A percentile compares a stretch with the other conserved stretches of the same genome.
phyloP scores from a whole-genome alignment of 306 rosid species.

The Sesbania bispinosa region DNA sequence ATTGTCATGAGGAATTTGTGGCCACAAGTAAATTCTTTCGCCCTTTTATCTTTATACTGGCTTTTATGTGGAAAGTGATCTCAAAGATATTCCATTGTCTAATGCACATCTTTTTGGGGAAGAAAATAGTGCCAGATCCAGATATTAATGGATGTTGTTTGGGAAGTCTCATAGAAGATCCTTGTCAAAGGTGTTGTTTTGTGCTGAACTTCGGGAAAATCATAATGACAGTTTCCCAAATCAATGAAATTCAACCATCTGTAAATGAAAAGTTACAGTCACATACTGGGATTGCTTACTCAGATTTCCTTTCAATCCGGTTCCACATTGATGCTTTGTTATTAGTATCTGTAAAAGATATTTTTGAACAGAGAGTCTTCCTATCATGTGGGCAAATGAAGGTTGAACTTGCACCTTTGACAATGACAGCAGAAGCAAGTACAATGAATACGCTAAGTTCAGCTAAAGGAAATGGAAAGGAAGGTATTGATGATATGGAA shows the following conservation, averaged over 20 bases:
- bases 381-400: slow-evolving; percentile 71
- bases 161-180: slow-evolving; percentile 34
- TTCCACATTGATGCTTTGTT: slow-evolving; percentile 49
- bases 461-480: slow-evolving; percentile 35
- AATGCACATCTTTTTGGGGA: slow-evolving; percentile 19
- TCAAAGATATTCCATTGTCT: slow-evolving; percentile 33
- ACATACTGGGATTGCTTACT: slow-evolving; percentile 44
- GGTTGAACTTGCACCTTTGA: slow-evolving; percentile 46
- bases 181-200: slow-evolving; percentile 42
- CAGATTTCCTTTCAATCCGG: slow-evolving; percentile 40
- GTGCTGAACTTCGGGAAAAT: slow-evolving; percentile 62
- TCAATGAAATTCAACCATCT: slow-evolving; percentile 48
- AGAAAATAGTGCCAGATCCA: slow-evolving; percentile 36
- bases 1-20: slow-evolving; percentile 22
- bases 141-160: slow-evolving; percentile 31
- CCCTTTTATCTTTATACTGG: slow-evolving; percentile 34
- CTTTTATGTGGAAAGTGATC: slow-evolving; percentile 46
- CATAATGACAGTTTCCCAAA: slow-evolving; percentile 42
- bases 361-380: slow-evolving; percentile 59
- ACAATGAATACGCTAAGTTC: slow-evolving; percentile 32
- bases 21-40: slow-evolving; percentile 27
- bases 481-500: slow-evolving; percentile 34
- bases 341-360: slow-evolving; percentile 41
- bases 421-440: slow-evolving; percentile 33
- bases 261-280: slow-evolving; percentile 49